These are phyloP conservation scores for Meyerozyma elateridarum DNA, from an alignment of 1,139 yeast species.

Conservation along the genomic window DNA sequence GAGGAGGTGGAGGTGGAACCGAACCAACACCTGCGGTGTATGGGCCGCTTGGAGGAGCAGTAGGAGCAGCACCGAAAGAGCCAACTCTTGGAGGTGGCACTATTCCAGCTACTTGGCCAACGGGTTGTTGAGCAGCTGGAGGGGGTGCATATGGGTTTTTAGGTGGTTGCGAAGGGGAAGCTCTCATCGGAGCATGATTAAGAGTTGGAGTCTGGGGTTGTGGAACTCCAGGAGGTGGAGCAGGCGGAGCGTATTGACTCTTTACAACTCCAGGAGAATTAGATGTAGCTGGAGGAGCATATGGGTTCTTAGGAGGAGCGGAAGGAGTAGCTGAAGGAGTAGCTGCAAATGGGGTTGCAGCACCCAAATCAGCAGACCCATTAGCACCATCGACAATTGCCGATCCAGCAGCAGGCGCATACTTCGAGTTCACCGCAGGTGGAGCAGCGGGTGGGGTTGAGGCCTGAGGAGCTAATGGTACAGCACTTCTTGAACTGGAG, in stretches of 20 bases:
- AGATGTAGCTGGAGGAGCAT: conserved; percentile 9
- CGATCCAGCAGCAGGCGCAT: conserved; percentile 6
- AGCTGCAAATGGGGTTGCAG: too few relatives aligned
- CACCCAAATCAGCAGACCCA: conserved; percentile 2
- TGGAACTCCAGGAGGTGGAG: conserved; percentile 12
- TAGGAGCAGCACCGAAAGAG: conserved; percentile 9
- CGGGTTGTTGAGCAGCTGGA: conserved; percentile 16
- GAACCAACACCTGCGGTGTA: conserved; percentile 13
- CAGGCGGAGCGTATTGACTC: conserved; percentile 7
- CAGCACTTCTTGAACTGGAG: conserved; percentile 21
- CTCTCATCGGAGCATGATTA: conserved; percentile 9
- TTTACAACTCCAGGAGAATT: not conserved
- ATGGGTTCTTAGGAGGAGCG: conserved; percentile 13
- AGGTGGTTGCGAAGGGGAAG: conserved; percentile 25
- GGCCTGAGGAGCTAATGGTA: conserved; percentile 11
- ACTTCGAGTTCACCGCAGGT: conserved; percentile 15
- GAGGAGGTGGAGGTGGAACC: conserved; percentile 11
- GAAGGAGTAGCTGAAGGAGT: conserved; percentile 12
- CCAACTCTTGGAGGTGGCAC: conserved; percentile 3
- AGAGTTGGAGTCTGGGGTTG: conserved; percentile 13
- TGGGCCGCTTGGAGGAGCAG: conserved; percentile 9
- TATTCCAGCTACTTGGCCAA: not conserved
- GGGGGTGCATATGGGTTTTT: conserved; percentile 43
- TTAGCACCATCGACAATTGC: not conserved
- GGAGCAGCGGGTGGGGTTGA: conserved; percentile 15